These are phyloP conservation scores for Lactifluus volemus DNA, from an alignment of 768 basidiomycete species.

Conservation along the genomic window DNA sequence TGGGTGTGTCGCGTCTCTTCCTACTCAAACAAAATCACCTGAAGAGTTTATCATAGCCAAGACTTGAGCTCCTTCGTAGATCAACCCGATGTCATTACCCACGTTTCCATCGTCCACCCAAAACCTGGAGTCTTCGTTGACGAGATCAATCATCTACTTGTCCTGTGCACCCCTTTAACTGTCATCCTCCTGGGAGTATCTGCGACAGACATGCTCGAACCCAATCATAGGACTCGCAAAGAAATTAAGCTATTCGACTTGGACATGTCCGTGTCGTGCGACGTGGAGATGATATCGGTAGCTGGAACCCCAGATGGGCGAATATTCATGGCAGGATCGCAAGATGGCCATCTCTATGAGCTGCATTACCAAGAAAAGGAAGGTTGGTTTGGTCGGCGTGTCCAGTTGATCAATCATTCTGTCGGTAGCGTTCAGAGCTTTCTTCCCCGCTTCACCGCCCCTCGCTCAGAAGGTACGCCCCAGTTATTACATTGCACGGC, in stretches of 20 bases:
- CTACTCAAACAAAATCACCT: background rate
- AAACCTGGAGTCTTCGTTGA: constrained; percentile 86
- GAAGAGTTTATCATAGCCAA: constrained; percentile 40
- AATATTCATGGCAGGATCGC: constrained; percentile 82
- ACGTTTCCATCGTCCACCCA: constrained; percentile 82
- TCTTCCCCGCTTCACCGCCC: constrained; percentile 62
- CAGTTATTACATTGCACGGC: background rate
- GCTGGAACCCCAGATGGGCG: constrained; percentile 72
- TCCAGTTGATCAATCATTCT: constrained; percentile 82
- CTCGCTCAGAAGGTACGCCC: constrained; percentile 55
- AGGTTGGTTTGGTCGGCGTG: constrained; percentile 86
- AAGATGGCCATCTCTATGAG: constrained; percentile 88
- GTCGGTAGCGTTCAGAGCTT: constrained; percentile 70
- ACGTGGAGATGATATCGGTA: constrained; percentile 81
- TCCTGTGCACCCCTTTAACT: constrained; percentile 81
- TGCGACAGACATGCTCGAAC: constrained; percentile 34
- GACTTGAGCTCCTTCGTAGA: constrained; percentile 90
- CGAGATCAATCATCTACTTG: constrained; percentile 79
- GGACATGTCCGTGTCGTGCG: constrained; percentile 68
- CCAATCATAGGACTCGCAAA: constrained; percentile 37
- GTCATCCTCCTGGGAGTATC: constrained; percentile 82
- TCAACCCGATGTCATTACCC: constrained; percentile 81
- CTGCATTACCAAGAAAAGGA: constrained; percentile 85
- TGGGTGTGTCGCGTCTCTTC: constrained; percentile 46
- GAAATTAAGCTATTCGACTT: constrained; percentile 88